These are phyloP conservation scores for Acanthamoeba healyi DNA, from an alignment of 208 protist genomes.

Conservation along the genomic window DNA sequence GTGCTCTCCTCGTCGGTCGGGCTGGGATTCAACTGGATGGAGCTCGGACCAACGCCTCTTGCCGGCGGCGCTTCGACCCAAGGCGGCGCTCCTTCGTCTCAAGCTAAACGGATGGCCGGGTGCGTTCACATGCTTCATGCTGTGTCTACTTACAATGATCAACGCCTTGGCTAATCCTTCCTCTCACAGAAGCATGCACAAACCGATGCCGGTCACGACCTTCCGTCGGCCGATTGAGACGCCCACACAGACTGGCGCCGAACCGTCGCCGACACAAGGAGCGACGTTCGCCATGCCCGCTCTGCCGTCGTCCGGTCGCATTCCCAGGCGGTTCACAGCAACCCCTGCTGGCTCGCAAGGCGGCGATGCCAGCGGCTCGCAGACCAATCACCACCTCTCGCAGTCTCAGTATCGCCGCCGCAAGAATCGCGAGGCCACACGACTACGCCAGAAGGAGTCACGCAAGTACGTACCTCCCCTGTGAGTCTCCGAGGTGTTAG, in stretches of 20 bases:
- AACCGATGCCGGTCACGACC: slow-evolving; percentile 2
- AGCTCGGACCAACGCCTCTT: slow-evolving; percentile 40
- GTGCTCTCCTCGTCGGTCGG: slow-evolving; percentile 65
- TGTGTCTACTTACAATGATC: too few species aligned
- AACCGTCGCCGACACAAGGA: not conserved
- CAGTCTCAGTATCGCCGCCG: slow-evolving; percentile 31
- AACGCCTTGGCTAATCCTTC: too few species aligned
- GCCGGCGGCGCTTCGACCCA: not conserved
- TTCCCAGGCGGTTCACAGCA: not conserved
- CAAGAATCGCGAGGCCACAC: slow-evolving; percentile 55
- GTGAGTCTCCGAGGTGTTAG: slow-evolving; percentile 2
- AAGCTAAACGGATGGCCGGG: slow-evolving; percentile 11
- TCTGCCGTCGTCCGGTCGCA: slow-evolving; percentile 7
- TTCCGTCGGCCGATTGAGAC: slow-evolving; percentile 38
- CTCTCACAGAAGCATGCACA: slow-evolving; percentile 33
- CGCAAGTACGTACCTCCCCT: slow-evolving; percentile 47
- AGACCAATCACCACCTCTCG: slow-evolving; percentile 29
- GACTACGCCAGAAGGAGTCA: slow-evolving; percentile 19
- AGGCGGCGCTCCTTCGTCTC: not conserved
- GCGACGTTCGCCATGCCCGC: slow-evolving; percentile 16
- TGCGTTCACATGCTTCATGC: not conserved
- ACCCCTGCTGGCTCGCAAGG: not conserved
- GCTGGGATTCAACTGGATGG: slow-evolving; percentile 65
- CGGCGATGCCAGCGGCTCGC: not conserved
- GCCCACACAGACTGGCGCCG: not conserved